These are phyloP conservation scores for Arxiozyma heterogenica DNA, from an alignment of 1,139 yeast genomes.

Conservation along the genomic window DNA sequence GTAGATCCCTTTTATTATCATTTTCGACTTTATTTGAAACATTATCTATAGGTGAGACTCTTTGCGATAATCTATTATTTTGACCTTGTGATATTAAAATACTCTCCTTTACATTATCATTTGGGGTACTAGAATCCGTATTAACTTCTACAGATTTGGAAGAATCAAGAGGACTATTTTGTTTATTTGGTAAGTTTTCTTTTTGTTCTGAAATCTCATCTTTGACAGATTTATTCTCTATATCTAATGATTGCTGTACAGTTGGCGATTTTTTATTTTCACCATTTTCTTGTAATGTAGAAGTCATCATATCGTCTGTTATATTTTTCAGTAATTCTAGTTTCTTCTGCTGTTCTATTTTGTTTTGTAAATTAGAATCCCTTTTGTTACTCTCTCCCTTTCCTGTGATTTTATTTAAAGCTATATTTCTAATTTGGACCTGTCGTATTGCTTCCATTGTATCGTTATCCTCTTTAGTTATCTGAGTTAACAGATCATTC, in stretches of 20 bases:
- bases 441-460: slow-evolving; percentile 7
- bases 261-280: no score
- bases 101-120: neutral
- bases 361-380: neutral
- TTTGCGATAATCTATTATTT: neutral
- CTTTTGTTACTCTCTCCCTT: slow-evolving; percentile 1
- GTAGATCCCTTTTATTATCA: slow-evolving; percentile 1
- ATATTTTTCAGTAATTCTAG: neutral
- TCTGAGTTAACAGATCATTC: slow-evolving; percentile 41
- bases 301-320: neutral
- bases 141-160: no score
- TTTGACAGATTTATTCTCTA: neutral
- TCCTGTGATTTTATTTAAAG: slow-evolving; percentile 15
- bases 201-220: neutral
- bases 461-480: slow-evolving; percentile 15
- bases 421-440: neutral
- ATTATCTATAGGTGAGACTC: neutral
- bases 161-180: neutral
- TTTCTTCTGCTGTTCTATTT: neutral
- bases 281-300: neutral
- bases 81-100: neutral
- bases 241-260: neutral
- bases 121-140: neutral
- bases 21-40: neutral
- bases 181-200: neutral